A percentile compares a stretch with the other conserved stretches of the same genome.
These are phyloP conservation scores for Blastomyces gilchristii DNA, from an alignment of 2,329 filamentous ascomycete species.

Conservation along the genomic window DNA sequence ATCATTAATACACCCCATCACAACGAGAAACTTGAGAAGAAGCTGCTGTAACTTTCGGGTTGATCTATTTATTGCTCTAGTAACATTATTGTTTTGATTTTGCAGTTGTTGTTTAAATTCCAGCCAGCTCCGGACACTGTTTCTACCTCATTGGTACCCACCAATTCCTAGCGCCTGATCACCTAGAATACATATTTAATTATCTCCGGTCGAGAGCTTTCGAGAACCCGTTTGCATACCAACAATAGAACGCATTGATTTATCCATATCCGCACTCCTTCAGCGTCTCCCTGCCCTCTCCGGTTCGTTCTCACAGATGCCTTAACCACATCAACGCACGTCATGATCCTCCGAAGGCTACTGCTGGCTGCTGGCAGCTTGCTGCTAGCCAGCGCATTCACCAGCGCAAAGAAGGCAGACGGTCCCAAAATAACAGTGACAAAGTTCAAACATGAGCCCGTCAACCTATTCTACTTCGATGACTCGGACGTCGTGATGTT, in stretches of 20 bases:
- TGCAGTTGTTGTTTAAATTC: not conserved
- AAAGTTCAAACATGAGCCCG: constrained; percentile 56
- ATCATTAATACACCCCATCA: not conserved
- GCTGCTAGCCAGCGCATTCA: constrained; percentile 37
- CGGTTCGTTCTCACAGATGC: constrained; percentile 5
- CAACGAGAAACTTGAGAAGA: not conserved
- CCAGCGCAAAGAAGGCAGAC: constrained; percentile 45
- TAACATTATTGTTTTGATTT: not conserved
- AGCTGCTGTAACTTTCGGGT: not conserved
- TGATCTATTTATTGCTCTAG: not conserved
- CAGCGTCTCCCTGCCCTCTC: not conserved
- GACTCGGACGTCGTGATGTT: constrained; percentile 74
- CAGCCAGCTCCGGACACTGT: not conserved
- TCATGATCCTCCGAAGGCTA: constrained; percentile 36
- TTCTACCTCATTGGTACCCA: not conserved
- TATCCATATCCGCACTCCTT: not conserved
- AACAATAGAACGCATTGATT: not conserved
- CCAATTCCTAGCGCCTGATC: not conserved
- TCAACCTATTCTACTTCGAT: constrained; percentile 77
- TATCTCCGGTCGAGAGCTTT: not conserved
- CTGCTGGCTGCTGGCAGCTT: constrained; percentile 41
- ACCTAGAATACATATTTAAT: not conserved
- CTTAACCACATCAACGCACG: constrained; percentile 18
- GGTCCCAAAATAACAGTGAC: constrained; percentile 56
- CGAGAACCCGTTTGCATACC: not conserved